Evolutionary conservation across 345 rosid species (phyloP), one percentile per base, ranked within the genome.

Genomic region (Boechera stricta): DNA sequence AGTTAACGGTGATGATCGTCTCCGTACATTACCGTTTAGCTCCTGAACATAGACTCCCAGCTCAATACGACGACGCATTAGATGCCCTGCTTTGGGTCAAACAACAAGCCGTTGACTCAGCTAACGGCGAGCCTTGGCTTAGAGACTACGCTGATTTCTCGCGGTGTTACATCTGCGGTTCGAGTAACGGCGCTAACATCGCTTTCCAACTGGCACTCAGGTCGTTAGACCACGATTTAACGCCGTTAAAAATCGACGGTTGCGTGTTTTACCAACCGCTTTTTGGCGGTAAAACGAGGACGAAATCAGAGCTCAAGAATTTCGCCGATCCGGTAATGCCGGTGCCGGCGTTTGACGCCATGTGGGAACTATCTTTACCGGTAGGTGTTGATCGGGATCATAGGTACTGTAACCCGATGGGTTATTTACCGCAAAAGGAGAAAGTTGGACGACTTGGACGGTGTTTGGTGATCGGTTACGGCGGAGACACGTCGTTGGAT

Each of bases 101-200:
- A 67, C 28, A 68, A 6, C 83, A 83, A 44, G 56, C 81, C 48
- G 29, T 76, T 18, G 81, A 80, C 56, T 1, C 45, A 41, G 52
- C 56, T 6, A 67, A 83, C 16, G 67, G 81, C 29, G 86, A 83
- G 32, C 67, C 76, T 1, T 83, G 86, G 86, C 74, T 83, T 21
- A 54, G 64, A 58, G 74, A 80, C 51, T 80, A 77, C 72, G 85
- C 77, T 0, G 85, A 83, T 48, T 77, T 77, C 55, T 83, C 85
- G 1, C 57, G 85, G 16, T 80, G 81, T 8, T 83, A 76, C 64
- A 70, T 83, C 0, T 80, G 12, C 67, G 83, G 85, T 2, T 68
- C 81, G 5, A 64, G 85, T 10, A 80, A 73, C 74, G 85, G 85
- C 69, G 85, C 79, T 9, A 83, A 83, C 74, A 61, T 83, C 12